These are phyloP conservation scores for Tephrocybe sp. DNA, from an alignment of 768 basidiomycete genomes.

Conservation along the genomic window DNA sequence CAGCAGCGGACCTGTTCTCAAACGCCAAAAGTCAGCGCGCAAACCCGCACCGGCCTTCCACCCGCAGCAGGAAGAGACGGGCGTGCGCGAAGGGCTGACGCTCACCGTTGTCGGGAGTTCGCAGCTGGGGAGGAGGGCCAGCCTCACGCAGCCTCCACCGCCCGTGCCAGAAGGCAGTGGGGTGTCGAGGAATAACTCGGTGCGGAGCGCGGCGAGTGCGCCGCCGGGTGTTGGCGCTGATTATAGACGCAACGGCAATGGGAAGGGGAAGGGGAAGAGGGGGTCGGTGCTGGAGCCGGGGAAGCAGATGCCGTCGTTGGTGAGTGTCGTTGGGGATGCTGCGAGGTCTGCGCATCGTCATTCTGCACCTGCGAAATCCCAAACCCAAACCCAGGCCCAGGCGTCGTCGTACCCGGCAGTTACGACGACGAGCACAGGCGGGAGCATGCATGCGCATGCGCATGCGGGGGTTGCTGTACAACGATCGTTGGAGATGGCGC, in stretches of 20 bases:
- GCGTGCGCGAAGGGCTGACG: slow-evolving; percentile 1
- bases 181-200: slow-evolving; percentile 13
- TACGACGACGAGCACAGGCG: slow-evolving; percentile 2
- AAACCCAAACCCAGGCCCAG: neutral
- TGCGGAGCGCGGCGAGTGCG: slow-evolving; percentile 30
- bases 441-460: slow-evolving; percentile 18
- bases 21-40: neutral
- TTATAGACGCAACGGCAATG: slow-evolving; percentile 13
- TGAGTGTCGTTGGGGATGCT: slow-evolving; percentile 16
- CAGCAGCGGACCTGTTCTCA: neutral
- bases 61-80: neutral
- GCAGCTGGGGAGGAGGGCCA: neutral
- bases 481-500: slow-evolving; percentile 32
- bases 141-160: neutral
- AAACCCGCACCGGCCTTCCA: neutral
- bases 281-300: slow-evolving; percentile 12
- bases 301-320: slow-evolving; percentile 49
- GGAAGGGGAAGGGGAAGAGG: slow-evolving; percentile 6
- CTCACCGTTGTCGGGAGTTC: neutral
- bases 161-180: neutral
- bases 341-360: neutral
- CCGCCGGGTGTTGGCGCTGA: slow-evolving; percentile 16
- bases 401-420: neutral
- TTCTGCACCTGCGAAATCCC: neutral
- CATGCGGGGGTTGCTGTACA: too few species aligned